phyloP scores from a whole-genome alignment of 768 basidiomycete species.

The Lactifluus volemus region DNA sequence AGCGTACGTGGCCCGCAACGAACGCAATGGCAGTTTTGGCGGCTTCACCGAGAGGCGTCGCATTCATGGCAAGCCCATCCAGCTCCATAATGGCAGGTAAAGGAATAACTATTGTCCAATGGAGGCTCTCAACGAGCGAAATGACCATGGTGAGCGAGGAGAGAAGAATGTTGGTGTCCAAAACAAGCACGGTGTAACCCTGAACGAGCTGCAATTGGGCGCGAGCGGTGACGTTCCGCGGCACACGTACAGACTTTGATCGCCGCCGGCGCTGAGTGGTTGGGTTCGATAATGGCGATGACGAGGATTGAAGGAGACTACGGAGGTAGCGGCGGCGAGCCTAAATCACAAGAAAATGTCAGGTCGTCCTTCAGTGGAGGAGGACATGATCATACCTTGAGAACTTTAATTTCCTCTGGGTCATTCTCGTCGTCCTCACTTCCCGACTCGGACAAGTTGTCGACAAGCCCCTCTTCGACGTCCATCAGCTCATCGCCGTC shows the following conservation, averaged over 20 bases:
- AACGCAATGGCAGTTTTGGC: constrained; percentile 69
- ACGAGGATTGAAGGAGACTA: constrained; percentile 46
- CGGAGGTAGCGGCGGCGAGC: constrained; percentile 69
- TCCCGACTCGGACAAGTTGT: constrained; percentile 21
- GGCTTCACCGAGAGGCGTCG: constrained; percentile 58
- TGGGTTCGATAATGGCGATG: constrained; percentile 22
- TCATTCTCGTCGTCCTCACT: constrained; percentile 57
- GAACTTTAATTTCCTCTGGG: constrained; percentile 61
- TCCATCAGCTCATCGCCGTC: constrained; percentile 47
- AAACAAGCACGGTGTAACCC: constrained; percentile 84
- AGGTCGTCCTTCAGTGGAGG: constrained; percentile 1
- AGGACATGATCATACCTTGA: constrained; percentile 49
- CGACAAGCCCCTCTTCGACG: constrained; percentile 39
- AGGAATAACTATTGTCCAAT: constrained; percentile 87
- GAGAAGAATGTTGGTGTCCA: constrained; percentile 93
- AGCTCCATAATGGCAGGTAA: constrained; percentile 96
- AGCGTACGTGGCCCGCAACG: constrained; percentile 65
- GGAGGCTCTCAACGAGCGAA: constrained; percentile 66
- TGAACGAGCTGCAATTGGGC: constrained; percentile 52
- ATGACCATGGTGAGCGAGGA: constrained; percentile 69
- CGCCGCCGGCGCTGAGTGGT: constrained; percentile 17
- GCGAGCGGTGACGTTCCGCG: constrained; percentile 26
- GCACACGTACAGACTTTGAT: constrained; percentile 25
- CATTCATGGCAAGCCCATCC: constrained; percentile 72
- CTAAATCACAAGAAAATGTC: constrained; percentile 29